Evolutionary conservation across 768 basidiomycete genomes (phyloP).

Genomic region (Tylopilus sp.): DNA sequence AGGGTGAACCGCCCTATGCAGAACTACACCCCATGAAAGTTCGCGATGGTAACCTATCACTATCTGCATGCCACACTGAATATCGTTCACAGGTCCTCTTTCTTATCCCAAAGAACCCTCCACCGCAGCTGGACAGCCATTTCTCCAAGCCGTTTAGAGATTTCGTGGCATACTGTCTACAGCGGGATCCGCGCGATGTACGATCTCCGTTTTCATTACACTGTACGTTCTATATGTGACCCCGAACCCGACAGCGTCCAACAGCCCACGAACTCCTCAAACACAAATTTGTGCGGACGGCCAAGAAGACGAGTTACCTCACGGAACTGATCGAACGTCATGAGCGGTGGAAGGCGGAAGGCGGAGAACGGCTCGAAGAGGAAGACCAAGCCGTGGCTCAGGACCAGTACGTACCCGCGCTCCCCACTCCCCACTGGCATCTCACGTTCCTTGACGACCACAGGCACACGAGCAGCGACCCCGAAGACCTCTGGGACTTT

Average conservation of each 20-base stretch:
- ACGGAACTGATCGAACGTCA: conserved; percentile 95
- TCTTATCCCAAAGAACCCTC: conserved; percentile 96
- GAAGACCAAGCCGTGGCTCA: conserved; percentile 58
- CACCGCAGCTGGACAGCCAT: conserved; percentile 83
- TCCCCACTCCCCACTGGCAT: neutral
- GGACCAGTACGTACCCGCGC: conserved; percentile 58
- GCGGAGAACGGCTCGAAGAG: conserved; percentile 72
- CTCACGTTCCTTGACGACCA: neutral
- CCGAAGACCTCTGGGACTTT: conserved; percentile 94
- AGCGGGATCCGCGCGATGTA: conserved; percentile 91
- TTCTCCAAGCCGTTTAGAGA: conserved; percentile 94
- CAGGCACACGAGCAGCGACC: conserved; percentile 55
- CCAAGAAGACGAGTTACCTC: conserved; percentile 91
- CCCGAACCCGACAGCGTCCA: conserved; percentile 61
- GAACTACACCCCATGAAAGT: conserved; percentile 99
- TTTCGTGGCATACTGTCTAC: conserved; percentile 89
- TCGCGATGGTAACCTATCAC: conserved; percentile 11
- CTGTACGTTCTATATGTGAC: conserved; percentile 15
- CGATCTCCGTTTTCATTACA: conserved; percentile 25
- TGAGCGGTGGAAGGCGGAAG: conserved; percentile 90
- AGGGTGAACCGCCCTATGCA: conserved; percentile 97
- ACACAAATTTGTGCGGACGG: conserved; percentile 93
- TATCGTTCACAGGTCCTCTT: conserved; percentile 71
- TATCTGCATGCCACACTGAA: neutral
- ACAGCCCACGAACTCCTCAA: conserved; percentile 92